phyloP scores from a whole-genome alignment of 306 rosid genomes.

The peach (Prunus persica) region Prunus_persica_NCBIv2 NC_034013.1:5431001-5431500 shows the following conservation, averaged over 20 bases:
- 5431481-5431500: too few relatives aligned
- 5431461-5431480: too few relatives aligned
- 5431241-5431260: constrained; percentile 75
- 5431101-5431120: constrained; percentile 60
- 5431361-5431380: neutral
- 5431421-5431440: too few relatives aligned
- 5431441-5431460: too few relatives aligned
- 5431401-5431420: too few relatives aligned
- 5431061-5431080: constrained; percentile 70
- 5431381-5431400: too few relatives aligned
- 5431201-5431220: constrained; percentile 88
- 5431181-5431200: constrained; percentile 91
- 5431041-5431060: constrained; percentile 81
- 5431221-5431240: constrained; percentile 75
- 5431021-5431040: constrained; percentile 97
- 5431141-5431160: constrained; percentile 75
- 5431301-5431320: constrained; percentile 31
- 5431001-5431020: constrained; percentile 59
- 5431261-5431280: constrained; percentile 71
- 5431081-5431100: constrained; percentile 72
- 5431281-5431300: constrained; percentile 52
- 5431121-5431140: constrained; percentile 76
- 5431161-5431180: constrained; percentile 84
- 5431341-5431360: neutral
- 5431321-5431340: constrained; percentile 2